Percentiles rank a stretch among this genome's conserved stretches.
phyloP scores from a whole-genome alignment of 208 protist genomes.

The Crithidia sp. region DNA sequence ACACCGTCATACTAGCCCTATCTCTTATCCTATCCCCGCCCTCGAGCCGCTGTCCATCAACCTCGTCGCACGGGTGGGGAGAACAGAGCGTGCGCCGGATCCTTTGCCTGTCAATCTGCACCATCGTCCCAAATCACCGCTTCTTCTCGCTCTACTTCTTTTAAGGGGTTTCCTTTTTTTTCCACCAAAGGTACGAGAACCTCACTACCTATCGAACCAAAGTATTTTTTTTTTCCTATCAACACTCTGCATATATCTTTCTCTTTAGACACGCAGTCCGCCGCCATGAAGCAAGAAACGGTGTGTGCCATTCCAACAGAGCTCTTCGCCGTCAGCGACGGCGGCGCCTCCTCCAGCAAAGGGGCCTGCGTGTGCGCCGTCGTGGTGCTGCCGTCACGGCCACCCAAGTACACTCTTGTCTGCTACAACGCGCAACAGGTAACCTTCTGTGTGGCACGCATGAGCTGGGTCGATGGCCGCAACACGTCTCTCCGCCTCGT shows the following conservation, averaged over 20 bases:
- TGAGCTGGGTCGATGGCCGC: conserved; percentile 40
- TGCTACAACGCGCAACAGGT: conserved; percentile 78
- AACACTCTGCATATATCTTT: not conserved
- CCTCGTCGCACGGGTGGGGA: too few relatives aligned
- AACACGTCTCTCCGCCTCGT: conserved; percentile 64
- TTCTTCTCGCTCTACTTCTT: too few relatives aligned
- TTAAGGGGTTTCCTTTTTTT: too few relatives aligned
- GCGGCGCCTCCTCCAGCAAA: conserved; percentile 47
- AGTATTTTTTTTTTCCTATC: not conserved
- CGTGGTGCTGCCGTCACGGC: conserved; percentile 48
- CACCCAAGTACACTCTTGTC: conserved; percentile 78
- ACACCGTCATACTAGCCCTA: not conserved
- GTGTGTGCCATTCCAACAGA: conserved; percentile 60
- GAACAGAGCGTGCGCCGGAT: too few relatives aligned
- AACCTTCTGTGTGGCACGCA: conserved; percentile 64
- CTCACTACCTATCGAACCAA: too few relatives aligned
- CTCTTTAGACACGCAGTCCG: too few relatives aligned
- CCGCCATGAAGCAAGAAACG: conserved; percentile 66
- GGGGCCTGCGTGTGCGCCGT: conserved; percentile 75
- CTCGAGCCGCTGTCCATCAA: too few relatives aligned
- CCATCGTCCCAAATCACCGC: too few relatives aligned
- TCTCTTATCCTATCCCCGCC: not conserved
- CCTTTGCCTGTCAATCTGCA: too few relatives aligned
- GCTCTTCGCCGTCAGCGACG: conserved; percentile 56
- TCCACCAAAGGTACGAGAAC: too few relatives aligned